phyloP scores from a whole-genome alignment of 2,329 filamentous ascomycete species.

The Alternaria gansuensis region DNA sequence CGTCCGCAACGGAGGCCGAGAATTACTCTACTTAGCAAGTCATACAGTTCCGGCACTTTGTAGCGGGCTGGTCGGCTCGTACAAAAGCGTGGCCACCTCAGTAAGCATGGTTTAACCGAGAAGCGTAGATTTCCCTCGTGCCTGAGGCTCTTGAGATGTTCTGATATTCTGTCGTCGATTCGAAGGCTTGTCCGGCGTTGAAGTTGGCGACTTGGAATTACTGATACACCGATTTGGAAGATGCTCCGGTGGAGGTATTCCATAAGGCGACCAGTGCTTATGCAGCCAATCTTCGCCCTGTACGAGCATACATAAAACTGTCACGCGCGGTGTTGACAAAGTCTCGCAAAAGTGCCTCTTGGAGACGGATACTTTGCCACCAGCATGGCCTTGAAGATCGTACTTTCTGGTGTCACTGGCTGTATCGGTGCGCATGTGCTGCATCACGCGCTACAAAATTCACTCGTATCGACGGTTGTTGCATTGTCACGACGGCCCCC shows the following conservation, averaged over 20 bases:
- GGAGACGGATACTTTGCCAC: conserved; percentile 4
- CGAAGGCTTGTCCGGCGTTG: not conserved
- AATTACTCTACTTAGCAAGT: conserved; percentile 17
- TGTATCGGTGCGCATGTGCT: conserved; percentile 25
- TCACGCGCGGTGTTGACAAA: conserved; percentile 11
- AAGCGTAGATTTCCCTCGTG: not conserved
- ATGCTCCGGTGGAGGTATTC: conserved; percentile 13
- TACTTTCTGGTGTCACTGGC: conserved; percentile 25
- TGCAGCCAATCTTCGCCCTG: conserved; percentile 31
- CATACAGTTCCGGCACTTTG: conserved; percentile 5
- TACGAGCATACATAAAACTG: conserved; percentile 21
- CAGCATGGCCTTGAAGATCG: conserved; percentile 27
- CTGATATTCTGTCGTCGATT: not conserved
- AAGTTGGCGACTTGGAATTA: not conserved
- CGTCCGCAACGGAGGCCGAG: conserved; percentile 35
- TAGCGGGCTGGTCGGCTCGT: not conserved
- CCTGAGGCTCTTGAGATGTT: not conserved
- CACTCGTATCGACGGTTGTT: conserved; percentile 26
- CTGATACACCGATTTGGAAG: conserved; percentile 11
- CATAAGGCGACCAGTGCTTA: conserved; percentile 22
- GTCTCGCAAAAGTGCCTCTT: not conserved
- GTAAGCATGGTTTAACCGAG: not conserved
- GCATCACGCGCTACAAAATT: conserved; percentile 20
- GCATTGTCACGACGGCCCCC: conserved; percentile 26
- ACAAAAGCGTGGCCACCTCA: not conserved